phyloP scores from a whole-genome alignment of 1,284 basidiomycete genomes.

The Apiotrichum mycotoxinovorans region DNA sequence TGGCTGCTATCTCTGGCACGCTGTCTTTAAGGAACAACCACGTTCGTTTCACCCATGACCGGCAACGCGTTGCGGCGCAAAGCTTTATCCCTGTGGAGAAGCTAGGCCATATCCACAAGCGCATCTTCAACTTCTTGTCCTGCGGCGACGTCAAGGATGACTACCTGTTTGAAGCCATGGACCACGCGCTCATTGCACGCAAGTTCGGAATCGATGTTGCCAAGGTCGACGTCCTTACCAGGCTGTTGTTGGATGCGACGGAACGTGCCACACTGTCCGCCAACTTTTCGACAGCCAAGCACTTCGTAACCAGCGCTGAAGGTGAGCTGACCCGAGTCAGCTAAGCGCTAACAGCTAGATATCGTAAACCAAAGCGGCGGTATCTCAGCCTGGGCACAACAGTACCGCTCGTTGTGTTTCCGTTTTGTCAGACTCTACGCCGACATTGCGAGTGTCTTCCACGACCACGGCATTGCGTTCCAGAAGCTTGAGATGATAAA shows the following conservation, averaged over 20 bases:
- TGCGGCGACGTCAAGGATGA: constrained; percentile 17
- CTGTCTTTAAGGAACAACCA: constrained; percentile 6
- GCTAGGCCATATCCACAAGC: constrained; percentile 17
- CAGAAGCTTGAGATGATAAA: constrained; percentile 18
- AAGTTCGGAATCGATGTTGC: constrained; percentile 10
- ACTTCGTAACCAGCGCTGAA: constrained; percentile 21
- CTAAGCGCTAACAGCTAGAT: background rate
- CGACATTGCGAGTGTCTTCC: constrained; percentile 26
- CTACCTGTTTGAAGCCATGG: constrained; percentile 35
- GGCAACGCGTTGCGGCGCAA: constrained; percentile 36
- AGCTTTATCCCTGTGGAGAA: constrained; percentile 22
- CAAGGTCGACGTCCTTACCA: constrained; percentile 13
- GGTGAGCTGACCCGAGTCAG: constrained; percentile 11
- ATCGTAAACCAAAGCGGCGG: constrained; percentile 26
- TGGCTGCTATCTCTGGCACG: constrained; percentile 16
- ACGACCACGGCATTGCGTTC: constrained; percentile 21
- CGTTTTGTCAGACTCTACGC: constrained; percentile 20
- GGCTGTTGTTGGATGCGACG: constrained; percentile 23
- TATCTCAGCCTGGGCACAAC: constrained; percentile 14
- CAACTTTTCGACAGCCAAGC: constrained; percentile 23
- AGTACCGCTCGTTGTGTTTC: constrained; percentile 18
- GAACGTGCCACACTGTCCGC: constrained; percentile 18
- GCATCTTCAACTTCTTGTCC: constrained; percentile 26
- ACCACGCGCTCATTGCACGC: constrained; percentile 28
- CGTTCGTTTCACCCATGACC: constrained; percentile 39